Evolutionary conservation across 768 basidiomycete genomes (phyloP), one percentile per base, ranked within the genome.

Genomic region (Ephemerocybe angulata): DNA sequence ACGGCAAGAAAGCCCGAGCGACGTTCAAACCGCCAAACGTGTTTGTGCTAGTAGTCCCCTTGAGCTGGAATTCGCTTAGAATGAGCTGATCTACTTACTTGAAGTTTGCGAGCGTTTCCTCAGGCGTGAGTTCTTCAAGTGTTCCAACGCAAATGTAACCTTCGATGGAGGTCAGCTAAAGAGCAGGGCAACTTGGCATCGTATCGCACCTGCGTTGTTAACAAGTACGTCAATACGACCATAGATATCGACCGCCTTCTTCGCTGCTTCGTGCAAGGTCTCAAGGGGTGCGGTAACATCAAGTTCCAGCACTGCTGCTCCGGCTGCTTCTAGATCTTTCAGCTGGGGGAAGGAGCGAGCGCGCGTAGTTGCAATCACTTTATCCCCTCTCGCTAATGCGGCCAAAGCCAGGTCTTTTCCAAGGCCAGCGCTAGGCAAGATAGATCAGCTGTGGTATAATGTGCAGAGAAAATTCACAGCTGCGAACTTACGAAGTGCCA

Each of bases 351-450:
- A 54, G 13, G 70, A 71, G 40, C 75, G 72, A 11, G 57, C 66
- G 4, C 76, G 66, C 1, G 71, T 74, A 13, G 80, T 78, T 3
- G 77, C 79, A 44, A 80, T 76, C 4, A 79, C 79, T 29, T 72
- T 72, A 52, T 81, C 79, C 7, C 76, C 76, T 4, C 79, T 71
- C 5, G 70, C 70, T 27, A 81, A 69, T 4, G 74, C 72, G 40
- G 69, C 68, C 15, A 72, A 60, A 0, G 75, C 71, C n/a, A 79
- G 64, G 2, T 70, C 61, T 3, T 69, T 68, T 4, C 77, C 77
- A 27, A 77, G 50, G 1, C 77, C 77, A 29, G 74, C 69, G 2
- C 71, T 73, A 25, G 17, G 2, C 61, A 62, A 30, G 64, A 65
- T 63, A 12, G 22, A 27, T 12, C 17, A 25, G 53, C 51, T 56